Evolutionary conservation across 108 stramenopile species (phyloP).

Genomic region (Parietichytrium sp.): DNA sequence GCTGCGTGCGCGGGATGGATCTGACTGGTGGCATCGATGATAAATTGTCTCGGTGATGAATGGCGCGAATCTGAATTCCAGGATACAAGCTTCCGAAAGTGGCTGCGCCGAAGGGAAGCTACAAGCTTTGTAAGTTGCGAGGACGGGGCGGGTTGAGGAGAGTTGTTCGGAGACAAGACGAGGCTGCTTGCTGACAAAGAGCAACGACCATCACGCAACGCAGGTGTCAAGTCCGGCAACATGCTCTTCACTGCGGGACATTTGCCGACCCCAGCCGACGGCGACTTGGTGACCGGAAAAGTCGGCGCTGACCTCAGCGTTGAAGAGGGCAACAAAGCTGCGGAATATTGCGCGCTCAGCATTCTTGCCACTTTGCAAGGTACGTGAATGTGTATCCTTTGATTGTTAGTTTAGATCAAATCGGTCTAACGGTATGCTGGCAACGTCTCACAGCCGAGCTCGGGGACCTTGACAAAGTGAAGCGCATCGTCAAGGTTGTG

Average conservation of each 20-base stretch:
- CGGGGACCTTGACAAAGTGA: conserved; percentile 65
- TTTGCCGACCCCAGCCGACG: conserved; percentile 65
- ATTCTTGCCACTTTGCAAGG: conserved; percentile 76
- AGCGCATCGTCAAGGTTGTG: conserved; percentile 61
- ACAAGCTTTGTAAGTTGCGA: conserved; percentile 58
- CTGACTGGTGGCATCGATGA: too few species aligned
- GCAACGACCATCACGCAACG: background rate
- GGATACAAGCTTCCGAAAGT: conserved; percentile 74
- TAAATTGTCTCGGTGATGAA: conserved; percentile 67
- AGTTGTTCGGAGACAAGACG: background rate
- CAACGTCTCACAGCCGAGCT: conserved; percentile 46
- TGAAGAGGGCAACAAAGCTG: conserved; percentile 82
- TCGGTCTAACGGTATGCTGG: too few species aligned
- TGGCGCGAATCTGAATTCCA: conserved; percentile 67
- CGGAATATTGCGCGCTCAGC: conserved; percentile 75
- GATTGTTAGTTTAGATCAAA: too few species aligned
- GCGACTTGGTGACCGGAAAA: conserved; percentile 69
- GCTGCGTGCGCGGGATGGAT: background rate
- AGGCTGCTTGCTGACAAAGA: background rate
- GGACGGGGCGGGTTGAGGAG: background rate
- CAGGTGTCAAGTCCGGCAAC: conserved; percentile 56
- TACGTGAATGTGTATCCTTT: too few species aligned
- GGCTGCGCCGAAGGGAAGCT: conserved; percentile 77
- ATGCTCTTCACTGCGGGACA: conserved; percentile 75
- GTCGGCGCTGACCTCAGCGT: conserved; percentile 69